A percentile compares a stretch with the other conserved stretches of the same genome.
phyloP scores from a whole-genome alignment of 768 basidiomycete species.

The Lactarius vividus region DNA sequence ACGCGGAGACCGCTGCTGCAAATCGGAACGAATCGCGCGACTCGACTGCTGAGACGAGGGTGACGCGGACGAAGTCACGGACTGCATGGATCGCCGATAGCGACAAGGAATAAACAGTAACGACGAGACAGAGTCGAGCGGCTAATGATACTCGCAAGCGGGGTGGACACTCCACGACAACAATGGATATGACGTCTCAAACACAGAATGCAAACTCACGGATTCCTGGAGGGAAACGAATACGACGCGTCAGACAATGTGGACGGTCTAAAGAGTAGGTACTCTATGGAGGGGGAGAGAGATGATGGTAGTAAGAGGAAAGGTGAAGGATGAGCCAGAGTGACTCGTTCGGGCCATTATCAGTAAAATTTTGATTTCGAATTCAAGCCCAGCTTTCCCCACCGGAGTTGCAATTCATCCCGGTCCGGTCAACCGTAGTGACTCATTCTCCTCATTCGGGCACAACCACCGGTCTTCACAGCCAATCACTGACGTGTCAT shows the following conservation, averaged over 20 bases:
- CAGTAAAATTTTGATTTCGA: conserved; percentile 22
- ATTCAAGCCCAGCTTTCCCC: conserved; percentile 25
- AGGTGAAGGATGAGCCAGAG: neutral
- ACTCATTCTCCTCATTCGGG: conserved; percentile 12
- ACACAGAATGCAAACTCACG: conserved; percentile 30
- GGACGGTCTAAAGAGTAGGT: neutral
- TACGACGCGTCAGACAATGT: conserved; percentile 25
- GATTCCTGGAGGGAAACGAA: conserved; percentile 16
- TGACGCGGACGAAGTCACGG: conserved; percentile 16
- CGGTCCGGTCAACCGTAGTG: neutral
- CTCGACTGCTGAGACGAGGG: conserved; percentile 26
- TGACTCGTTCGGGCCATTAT: conserved; percentile 26
- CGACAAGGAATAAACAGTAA: conserved; percentile 6
- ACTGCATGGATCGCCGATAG: conserved; percentile 24
- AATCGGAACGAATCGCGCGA: conserved; percentile 12
- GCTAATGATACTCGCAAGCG: conserved; percentile 22
- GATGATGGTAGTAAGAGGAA: conserved; percentile 15
- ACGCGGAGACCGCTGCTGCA: conserved; percentile 27
- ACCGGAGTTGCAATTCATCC: neutral
- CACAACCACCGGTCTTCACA: conserved; percentile 11
- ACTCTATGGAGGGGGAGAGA: neutral
- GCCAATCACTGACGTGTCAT: conserved; percentile 5
- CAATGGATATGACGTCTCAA: conserved; percentile 26
- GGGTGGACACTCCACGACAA: conserved; percentile 19
- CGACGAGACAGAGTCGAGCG: conserved; percentile 17